phyloP scores from a whole-genome alignment of 345 rosid species.

The Eucalyptus coolabah region DNA sequence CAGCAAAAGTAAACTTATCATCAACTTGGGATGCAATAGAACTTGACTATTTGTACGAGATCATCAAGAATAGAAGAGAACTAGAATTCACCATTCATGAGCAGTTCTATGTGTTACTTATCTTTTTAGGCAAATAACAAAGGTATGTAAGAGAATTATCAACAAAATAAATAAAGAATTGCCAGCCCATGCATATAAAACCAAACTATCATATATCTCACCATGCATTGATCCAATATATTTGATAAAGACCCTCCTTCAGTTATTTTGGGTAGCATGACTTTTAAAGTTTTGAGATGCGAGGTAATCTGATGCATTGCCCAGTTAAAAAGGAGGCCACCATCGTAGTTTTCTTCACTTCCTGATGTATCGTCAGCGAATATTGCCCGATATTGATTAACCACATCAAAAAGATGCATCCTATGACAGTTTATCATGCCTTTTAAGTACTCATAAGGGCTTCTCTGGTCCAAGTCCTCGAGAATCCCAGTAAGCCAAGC shows the following conservation, averaged over 20 bases:
- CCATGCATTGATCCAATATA: constrained; percentile 95
- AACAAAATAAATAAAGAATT: neutral
- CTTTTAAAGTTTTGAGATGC: constrained; percentile 86
- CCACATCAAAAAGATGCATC: constrained; percentile 89
- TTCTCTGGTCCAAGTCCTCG: constrained; percentile 86
- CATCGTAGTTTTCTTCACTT: constrained; percentile 86
- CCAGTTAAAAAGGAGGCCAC: constrained; percentile 96
- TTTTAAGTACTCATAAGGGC: constrained; percentile 83
- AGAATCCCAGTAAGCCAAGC: constrained; percentile 98
- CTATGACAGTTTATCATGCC: constrained; percentile 57
- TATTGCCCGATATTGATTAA: constrained; percentile 93
- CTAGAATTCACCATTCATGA: neutral
- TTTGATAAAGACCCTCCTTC: constrained; percentile 94
- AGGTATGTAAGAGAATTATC: neutral
- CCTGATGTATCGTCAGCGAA: constrained; percentile 97
- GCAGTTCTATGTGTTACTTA: neutral
- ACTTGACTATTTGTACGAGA: neutral
- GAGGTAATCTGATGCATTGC: constrained; percentile 97
- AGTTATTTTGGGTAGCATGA: constrained; percentile 92
- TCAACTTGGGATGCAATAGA: neutral
- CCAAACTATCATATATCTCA: constrained; percentile 7
- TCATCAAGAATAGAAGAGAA: neutral
- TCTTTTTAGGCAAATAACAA: neutral
- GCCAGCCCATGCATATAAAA: neutral
- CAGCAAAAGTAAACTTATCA: neutral